A percentile compares a stretch with the other conserved stretches of the same genome.
phyloP scores from a whole-genome alignment of 495 filamentous ascomycete genomes.

The Daldinia caldariorum region DNA sequence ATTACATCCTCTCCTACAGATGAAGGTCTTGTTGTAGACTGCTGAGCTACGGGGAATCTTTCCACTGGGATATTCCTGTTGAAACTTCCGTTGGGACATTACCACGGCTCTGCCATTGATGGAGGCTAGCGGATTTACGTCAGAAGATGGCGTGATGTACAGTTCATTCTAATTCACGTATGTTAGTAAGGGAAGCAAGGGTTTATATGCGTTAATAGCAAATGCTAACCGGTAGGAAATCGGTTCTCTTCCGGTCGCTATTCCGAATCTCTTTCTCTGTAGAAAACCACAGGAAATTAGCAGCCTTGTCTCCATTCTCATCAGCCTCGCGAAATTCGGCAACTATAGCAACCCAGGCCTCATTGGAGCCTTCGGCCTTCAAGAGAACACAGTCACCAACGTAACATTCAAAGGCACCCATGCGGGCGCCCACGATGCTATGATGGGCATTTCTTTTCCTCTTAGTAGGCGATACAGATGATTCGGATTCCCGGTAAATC shows the following conservation, averaged over 20 bases:
- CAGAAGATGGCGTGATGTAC: constrained; percentile 86
- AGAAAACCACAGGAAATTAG: constrained; percentile 89
- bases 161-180: constrained; percentile 74
- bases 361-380: constrained; percentile 79
- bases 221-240: constrained; percentile 71
- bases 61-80: constrained; percentile 75
- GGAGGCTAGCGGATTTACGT: constrained; percentile 83
- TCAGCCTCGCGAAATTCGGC: constrained; percentile 78
- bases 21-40: constrained; percentile 87
- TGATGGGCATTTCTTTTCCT: constrained; percentile 51
- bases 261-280: constrained; percentile 87
- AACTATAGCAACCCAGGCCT: constrained; percentile 91
- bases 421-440: constrained; percentile 80
- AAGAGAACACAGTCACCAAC: constrained; percentile 86
- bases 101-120: constrained; percentile 89
- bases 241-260: constrained; percentile 81
- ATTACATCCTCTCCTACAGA: constrained; percentile 90
- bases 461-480: constrained; percentile 43
- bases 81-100: constrained; percentile 75
- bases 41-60: constrained; percentile 75
- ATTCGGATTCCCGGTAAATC: constrained; percentile 67
- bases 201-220: neutral
- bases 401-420: constrained; percentile 83
- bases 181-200: constrained; percentile 20
- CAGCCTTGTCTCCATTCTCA: constrained; percentile 70